Evolutionary conservation across 129 eudicot genomes (phyloP).

Genomic region (Flaveria brownii): DNA sequence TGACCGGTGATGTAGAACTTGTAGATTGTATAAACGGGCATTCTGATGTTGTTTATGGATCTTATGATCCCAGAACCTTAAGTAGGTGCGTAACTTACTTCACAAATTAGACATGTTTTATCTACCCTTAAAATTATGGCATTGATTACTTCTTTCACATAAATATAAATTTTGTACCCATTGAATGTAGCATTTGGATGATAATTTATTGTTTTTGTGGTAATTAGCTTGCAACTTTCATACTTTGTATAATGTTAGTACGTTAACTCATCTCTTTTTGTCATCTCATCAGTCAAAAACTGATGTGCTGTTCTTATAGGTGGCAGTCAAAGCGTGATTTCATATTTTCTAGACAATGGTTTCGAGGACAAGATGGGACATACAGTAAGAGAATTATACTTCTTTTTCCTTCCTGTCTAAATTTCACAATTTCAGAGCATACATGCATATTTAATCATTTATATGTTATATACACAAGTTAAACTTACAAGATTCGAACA

Average conservation of each 20-base stretch:
- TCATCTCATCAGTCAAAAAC: slow-evolving; percentile 37
- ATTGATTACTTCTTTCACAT: neutral
- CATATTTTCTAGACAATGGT: slow-evolving; percentile 97
- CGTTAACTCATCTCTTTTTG: slow-evolving; percentile 36
- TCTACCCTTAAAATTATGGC: neutral
- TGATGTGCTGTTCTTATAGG: slow-evolving; percentile 54
- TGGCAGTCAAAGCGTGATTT: slow-evolving; percentile 90
- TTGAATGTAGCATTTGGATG: slow-evolving; percentile 15
- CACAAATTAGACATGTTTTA: neutral
- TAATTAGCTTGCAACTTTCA: neutral
- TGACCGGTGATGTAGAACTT: slow-evolving; percentile 81
- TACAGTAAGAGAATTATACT: slow-evolving; percentile 58
- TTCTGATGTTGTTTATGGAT: slow-evolving; percentile 88
- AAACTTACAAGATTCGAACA: slow-evolving; percentile 1
- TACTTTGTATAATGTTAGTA: neutral
- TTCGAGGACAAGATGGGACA: slow-evolving; percentile 97
- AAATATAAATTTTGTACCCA: neutral
- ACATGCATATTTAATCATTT: neutral
- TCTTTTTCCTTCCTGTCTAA: neutral
- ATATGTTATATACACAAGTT: neutral
- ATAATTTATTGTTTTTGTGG: neutral
- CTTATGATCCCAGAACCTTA: slow-evolving; percentile 59
- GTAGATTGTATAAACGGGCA: slow-evolving; percentile 75
- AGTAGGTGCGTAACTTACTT: slow-evolving; percentile 48
- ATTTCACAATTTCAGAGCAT: too few species aligned